phyloP scores from a whole-genome alignment of 495 filamentous ascomycete species.

The Penicillium verhagenii region DNA sequence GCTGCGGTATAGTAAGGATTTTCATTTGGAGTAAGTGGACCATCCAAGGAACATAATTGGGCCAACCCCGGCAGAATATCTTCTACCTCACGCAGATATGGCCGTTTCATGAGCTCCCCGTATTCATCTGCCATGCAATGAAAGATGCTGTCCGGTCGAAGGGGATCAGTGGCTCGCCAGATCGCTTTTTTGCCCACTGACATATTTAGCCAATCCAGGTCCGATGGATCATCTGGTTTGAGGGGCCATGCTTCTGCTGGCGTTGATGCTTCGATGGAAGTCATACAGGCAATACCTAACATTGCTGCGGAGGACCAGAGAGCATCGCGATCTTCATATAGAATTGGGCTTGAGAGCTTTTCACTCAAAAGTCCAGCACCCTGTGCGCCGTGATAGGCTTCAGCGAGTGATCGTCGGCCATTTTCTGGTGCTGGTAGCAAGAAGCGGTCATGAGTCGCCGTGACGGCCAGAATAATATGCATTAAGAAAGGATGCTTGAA shows the following conservation, averaged over 20 bases:
- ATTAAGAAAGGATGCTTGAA: constrained; percentile 42
- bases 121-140: constrained; percentile 23
- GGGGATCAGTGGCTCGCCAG: constrained; percentile 32
- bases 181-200: constrained; percentile 34
- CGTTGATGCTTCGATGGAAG: constrained; percentile 27
- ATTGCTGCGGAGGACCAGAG: constrained; percentile 42
- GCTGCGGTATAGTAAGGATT: constrained; percentile 36
- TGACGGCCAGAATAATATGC: constrained; percentile 37
- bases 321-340: constrained; percentile 35
- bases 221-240: constrained; percentile 19
- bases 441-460: constrained; percentile 37
- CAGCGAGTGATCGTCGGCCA: constrained; percentile 19
- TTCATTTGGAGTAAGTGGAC: constrained; percentile 2
- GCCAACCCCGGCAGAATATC: constrained; percentile 13
- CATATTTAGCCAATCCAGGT: constrained; percentile 38
- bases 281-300: constrained; percentile 33
- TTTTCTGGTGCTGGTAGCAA: constrained; percentile 3
- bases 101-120: constrained; percentile 9
- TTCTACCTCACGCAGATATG: not conserved
- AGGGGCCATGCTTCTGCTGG: constrained; percentile 39
- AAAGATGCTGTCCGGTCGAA: constrained; percentile 39
- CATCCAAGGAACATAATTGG: constrained; percentile 5
- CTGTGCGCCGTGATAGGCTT: constrained; percentile 36
- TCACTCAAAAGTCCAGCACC: constrained; percentile 29
- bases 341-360: constrained; percentile 27